phyloP scores from a whole-genome alignment of 371 early-diverging fungal genomes.

The Apophysomyces sp. region DNA sequence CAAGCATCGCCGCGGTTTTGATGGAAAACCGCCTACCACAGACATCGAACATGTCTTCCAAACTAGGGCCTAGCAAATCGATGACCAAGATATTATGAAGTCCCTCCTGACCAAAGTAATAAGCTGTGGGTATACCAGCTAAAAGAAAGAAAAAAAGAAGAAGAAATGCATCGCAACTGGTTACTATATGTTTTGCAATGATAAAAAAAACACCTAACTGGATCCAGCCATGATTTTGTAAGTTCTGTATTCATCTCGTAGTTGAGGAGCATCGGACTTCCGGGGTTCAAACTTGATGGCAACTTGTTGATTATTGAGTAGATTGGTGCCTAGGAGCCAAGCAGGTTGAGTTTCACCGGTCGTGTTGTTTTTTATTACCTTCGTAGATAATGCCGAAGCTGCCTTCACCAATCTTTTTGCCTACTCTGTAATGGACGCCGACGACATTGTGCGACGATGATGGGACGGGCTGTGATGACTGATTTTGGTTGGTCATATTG shows the following conservation, averaged over 20 bases:
- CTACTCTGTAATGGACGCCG: conserved; percentile 89
- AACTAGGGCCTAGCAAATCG: conserved; percentile 93
- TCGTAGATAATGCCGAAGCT: conserved; percentile 95
- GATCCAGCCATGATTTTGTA: conserved; percentile 83
- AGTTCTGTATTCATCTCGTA: conserved; percentile 89
- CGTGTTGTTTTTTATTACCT: conserved; percentile 53
- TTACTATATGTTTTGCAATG: too few relatives aligned
- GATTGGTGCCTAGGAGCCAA: conserved; percentile 52
- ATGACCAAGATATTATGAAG: conserved; percentile 91
- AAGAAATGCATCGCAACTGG: conserved; percentile 2
- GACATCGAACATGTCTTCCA: conserved; percentile 95
- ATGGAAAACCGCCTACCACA: conserved; percentile 88
- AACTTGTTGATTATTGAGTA: conserved; percentile 79
- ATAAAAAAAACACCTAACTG: conserved; percentile 26
- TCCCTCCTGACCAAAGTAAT: conserved; percentile 94
- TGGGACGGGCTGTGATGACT: conserved; percentile 10
- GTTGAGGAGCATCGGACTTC: conserved; percentile 91
- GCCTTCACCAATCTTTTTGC: conserved; percentile 93
- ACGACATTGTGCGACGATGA: conserved; percentile 56
- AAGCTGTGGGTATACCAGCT: conserved; percentile 83
- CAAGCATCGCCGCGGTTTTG: conserved; percentile 94
- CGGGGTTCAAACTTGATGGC: conserved; percentile 95
- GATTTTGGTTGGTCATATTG: conserved; percentile 11
- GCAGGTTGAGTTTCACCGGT: not conserved
- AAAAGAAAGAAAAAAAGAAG: conserved; percentile 10